phyloP scores from a whole-genome alignment of 805 yeast genomes.

The Yamadazyma tumulicola region DNA sequence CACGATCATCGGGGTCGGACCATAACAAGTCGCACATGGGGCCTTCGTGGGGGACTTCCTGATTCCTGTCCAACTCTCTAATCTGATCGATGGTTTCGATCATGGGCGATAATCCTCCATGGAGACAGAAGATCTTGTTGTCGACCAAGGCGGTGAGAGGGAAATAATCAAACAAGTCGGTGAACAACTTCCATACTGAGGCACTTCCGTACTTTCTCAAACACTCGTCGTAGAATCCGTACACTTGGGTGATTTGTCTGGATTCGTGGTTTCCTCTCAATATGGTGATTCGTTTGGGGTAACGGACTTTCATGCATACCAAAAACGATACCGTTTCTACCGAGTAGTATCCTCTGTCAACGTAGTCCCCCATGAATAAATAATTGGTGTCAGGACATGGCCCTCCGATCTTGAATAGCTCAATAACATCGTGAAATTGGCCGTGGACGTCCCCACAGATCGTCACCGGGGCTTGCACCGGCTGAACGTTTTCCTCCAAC shows the following conservation, averaged over 20 bases:
- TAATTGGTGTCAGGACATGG: conserved; percentile 51
- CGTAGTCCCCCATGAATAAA: conserved; percentile 63
- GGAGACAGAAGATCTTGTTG: conserved; percentile 85
- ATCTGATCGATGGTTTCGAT: conserved; percentile 92
- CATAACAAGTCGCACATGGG: conserved; percentile 96
- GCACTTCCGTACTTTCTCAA: conserved; percentile 90
- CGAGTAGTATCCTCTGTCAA: conserved; percentile 85
- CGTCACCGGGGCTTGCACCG: conserved; percentile 92
- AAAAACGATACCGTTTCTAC: conserved; percentile 88
- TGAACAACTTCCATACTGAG: conserved; percentile 88
- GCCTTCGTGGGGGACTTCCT: conserved; percentile 97
- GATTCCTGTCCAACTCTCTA: conserved; percentile 83
- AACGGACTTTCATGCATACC: conserved; percentile 89
- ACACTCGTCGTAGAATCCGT: conserved; percentile 95
- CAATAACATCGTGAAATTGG: conserved; percentile 92
- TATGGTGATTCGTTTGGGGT: conserved; percentile 86
- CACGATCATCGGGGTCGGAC: conserved; percentile 97
- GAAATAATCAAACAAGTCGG: conserved; percentile 88
- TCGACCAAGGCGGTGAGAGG: conserved; percentile 93
- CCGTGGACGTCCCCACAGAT: conserved; percentile 98
- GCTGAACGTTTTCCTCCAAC: conserved; percentile 92
- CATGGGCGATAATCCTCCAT: conserved; percentile 94
- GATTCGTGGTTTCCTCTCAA: conserved; percentile 94
- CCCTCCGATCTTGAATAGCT: conserved; percentile 82
- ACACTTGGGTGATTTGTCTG: conserved; percentile 93